Evolutionary conservation across 2,329 filamentous ascomycete species (phyloP).

Genomic region (Dendrostoma leiphaemia): DNA sequence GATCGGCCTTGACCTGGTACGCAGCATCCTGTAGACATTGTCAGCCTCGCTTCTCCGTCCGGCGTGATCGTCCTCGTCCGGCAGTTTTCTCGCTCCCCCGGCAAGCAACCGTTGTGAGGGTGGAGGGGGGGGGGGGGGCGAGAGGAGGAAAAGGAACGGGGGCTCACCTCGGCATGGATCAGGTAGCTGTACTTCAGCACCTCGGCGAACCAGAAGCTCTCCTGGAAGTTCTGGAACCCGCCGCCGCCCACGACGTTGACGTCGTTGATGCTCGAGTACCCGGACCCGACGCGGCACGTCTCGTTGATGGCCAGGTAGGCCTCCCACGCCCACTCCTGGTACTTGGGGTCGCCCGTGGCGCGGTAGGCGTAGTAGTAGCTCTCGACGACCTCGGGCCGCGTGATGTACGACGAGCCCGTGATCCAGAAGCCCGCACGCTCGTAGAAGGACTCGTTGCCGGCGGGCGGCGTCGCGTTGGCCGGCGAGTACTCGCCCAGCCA

Average conservation of each 20-base stretch:
- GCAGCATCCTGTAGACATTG: slow-evolving; percentile 44
- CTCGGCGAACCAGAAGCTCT: slow-evolving; percentile 87
- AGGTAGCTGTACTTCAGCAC: slow-evolving; percentile 82
- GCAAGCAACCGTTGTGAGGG: too few relatives aligned
- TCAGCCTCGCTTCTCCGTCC: slow-evolving; percentile 11
- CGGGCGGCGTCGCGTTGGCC: slow-evolving; percentile 38
- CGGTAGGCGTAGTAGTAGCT: slow-evolving; percentile 86
- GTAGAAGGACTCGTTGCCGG: slow-evolving; percentile 58
- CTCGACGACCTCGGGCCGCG: slow-evolving; percentile 81
- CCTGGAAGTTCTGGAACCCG: slow-evolving; percentile 66
- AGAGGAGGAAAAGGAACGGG: background rate
- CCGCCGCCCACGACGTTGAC: slow-evolving; percentile 66
- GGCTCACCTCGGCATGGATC: slow-evolving; percentile 52
- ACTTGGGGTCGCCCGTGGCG: slow-evolving; percentile 70
- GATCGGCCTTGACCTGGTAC: slow-evolving; percentile 46
- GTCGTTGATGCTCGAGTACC: slow-evolving; percentile 64
- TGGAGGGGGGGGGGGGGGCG: too few relatives aligned
- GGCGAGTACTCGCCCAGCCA: slow-evolving; percentile 51
- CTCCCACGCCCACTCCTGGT: slow-evolving; percentile 82
- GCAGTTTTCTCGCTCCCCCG: too few relatives aligned
- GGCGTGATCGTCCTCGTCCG: background rate
- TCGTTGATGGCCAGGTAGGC: slow-evolving; percentile 68
- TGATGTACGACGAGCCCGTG: slow-evolving; percentile 56
- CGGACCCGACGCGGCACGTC: slow-evolving; percentile 62
- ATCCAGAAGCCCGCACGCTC: slow-evolving; percentile 70